Evolutionary conservation across 768 basidiomycete genomes (phyloP).

Genomic region (Sporobolomyces roseus): DNA sequence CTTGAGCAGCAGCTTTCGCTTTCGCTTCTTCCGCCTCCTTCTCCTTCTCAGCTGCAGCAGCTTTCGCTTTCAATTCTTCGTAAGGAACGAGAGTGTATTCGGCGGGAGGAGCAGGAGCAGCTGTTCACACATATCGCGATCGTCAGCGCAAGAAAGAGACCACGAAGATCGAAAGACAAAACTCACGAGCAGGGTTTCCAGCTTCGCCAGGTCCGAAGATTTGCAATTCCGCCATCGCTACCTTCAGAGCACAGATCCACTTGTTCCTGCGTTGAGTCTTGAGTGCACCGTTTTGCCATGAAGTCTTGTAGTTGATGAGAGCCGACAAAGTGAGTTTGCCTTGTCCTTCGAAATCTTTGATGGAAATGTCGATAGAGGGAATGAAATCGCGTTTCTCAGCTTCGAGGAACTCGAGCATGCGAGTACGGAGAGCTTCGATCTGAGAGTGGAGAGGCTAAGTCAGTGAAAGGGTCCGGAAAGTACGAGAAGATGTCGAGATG

Average conservation of each 20-base stretch:
- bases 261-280: slow-evolving; percentile 80
- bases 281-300: slow-evolving; percentile 72
- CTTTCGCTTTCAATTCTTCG: slow-evolving; percentile 51
- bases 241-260: slow-evolving; percentile 84
- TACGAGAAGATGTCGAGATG: neutral
- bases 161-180: neutral
- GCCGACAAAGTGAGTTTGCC: slow-evolving; percentile 69
- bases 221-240: slow-evolving; percentile 62
- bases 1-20: too few relatives aligned
- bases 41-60: slow-evolving; percentile 12
- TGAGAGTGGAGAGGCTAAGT: neutral
- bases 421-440: slow-evolving; percentile 67
- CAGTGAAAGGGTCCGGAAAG: neutral
- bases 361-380: slow-evolving; percentile 64
- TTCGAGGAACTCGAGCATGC: slow-evolving; percentile 75
- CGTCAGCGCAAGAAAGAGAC: neutral
- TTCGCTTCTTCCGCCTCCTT: too few relatives aligned
- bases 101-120: slow-evolving; percentile 58
- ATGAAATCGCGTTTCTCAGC: slow-evolving; percentile 69
- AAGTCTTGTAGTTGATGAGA: slow-evolving; percentile 84
- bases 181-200: slow-evolving; percentile 43
- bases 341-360: slow-evolving; percentile 53
- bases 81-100: slow-evolving; percentile 72
- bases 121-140: neutral
- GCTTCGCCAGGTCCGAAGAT: slow-evolving; percentile 58